Evolutionary conservation across 768 basidiomycete species (phyloP).

Genomic region (Suillus subaureus): DNA sequence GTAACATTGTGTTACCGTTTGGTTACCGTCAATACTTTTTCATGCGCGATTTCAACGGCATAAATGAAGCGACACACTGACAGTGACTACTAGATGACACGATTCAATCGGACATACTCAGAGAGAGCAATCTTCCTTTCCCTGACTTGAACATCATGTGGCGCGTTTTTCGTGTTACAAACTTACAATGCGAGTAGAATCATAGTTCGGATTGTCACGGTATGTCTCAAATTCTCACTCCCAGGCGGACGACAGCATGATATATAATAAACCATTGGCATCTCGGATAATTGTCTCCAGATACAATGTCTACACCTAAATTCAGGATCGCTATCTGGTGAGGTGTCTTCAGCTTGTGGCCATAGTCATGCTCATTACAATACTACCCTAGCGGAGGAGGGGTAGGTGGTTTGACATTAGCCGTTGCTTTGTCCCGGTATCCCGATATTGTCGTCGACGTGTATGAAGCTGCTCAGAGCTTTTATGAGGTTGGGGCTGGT

Average conservation of each 20-base stretch:
- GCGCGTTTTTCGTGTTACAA: background rate
- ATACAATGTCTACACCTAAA: slow-evolving; percentile 21
- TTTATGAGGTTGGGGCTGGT: slow-evolving; percentile 64
- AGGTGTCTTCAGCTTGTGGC: background rate
- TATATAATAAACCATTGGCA: slow-evolving; percentile 2
- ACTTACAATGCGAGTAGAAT: background rate
- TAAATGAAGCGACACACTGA: background rate
- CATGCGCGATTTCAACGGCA: slow-evolving; percentile 27
- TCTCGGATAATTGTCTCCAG: background rate
- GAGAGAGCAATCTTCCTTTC: slow-evolving; percentile 2
- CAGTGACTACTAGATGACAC: slow-evolving; percentile 10
- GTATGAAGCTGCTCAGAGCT: slow-evolving; percentile 52
- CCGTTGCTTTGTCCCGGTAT: slow-evolving; percentile 39
- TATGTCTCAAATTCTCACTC: slow-evolving; percentile 7
- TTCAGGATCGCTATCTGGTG: slow-evolving; percentile 34
- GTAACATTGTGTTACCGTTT: background rate
- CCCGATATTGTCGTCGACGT: slow-evolving; percentile 58
- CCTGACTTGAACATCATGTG: slow-evolving; percentile 1
- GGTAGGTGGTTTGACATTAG: slow-evolving; percentile 42
- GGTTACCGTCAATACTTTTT: background rate
- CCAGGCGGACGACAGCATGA: background rate
- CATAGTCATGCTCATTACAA: background rate
- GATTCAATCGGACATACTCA: slow-evolving; percentile 25
- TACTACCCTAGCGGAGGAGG: slow-evolving; percentile 39
- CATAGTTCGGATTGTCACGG: background rate